Percentiles rank a stretch among this genome's conserved stretches.
Conservation (phyloP, 179 eudicot species). For the Dionaea muscipula region DNA sequence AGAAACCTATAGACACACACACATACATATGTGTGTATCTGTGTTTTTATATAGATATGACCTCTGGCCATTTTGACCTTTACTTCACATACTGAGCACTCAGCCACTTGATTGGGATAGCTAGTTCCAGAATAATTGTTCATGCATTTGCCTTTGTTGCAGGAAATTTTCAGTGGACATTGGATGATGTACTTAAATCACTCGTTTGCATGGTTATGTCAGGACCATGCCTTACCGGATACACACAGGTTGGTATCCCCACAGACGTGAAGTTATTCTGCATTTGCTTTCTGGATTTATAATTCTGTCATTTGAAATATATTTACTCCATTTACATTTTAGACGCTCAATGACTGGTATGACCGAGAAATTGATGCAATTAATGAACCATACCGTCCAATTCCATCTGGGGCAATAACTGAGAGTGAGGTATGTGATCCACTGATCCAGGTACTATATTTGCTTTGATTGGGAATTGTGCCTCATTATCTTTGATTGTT, state of each 20-base stretch:
- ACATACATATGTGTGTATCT: no score
- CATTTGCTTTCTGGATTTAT: conserved; percentile 8
- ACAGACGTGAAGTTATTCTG: conserved; percentile 1
- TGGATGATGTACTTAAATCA: conserved; percentile 84
- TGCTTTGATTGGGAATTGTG: not conserved
- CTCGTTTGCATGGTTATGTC: conserved; percentile 89
- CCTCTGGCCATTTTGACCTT: no score
- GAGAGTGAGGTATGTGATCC: conserved; percentile 56
- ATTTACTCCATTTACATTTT: conserved; percentile 11
- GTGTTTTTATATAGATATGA: no score
- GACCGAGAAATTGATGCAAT: conserved; percentile 97
- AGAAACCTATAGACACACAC: no score
- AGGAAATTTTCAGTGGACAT: conserved; percentile 95
- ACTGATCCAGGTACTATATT: not conserved
- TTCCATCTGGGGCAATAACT: conserved; percentile 88
- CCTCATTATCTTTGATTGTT: no score
- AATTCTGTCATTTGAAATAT: conserved; percentile 8
- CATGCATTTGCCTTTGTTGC: not conserved
- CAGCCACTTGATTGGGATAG: no score
- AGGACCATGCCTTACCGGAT: conserved; percentile 90
- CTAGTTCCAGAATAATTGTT: not conserved
- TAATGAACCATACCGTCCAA: conserved; percentile 96
- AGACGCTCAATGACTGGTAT: conserved; percentile 98
- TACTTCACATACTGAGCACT: no score
- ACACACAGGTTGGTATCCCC: conserved; percentile 56